Percentiles rank a stretch among this genome's conserved stretches.
These are phyloP conservation scores for Lentinula guzmanii DNA, from an alignment of 768 basidiomycete genomes.

Conservation along the genomic window DNA sequence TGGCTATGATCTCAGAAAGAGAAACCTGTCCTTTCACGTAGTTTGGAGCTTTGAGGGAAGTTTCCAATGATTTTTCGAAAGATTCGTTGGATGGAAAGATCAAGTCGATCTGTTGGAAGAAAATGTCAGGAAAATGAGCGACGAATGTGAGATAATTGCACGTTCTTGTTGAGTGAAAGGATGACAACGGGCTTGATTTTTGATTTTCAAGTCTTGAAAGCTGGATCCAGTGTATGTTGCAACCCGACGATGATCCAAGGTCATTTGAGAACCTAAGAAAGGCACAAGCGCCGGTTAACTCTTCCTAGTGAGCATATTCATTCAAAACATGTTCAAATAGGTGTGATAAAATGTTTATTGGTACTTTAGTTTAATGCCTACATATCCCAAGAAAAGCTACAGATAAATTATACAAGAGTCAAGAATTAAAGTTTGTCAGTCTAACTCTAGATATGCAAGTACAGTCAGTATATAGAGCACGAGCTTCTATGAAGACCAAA, in stretches of 20 bases:
- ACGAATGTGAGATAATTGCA: not conserved
- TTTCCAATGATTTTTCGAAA: constrained; percentile 32
- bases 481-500: not conserved
- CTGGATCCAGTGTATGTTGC: constrained; percentile 12
- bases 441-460: not conserved
- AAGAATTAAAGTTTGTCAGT: not conserved
- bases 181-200: constrained; percentile 30
- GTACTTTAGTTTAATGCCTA: constrained; percentile 2
- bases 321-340: no score
- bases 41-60: constrained; percentile 26
- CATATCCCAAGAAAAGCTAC: constrained; percentile 5
- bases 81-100: constrained; percentile 43
- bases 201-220: constrained; percentile 19
- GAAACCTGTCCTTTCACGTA: constrained; percentile 40
- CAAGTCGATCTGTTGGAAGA: constrained; percentile 47
- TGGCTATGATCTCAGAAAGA: constrained; percentile 37
- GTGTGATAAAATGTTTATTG: not conserved
- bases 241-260: constrained; percentile 16
- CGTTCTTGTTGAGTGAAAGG: constrained; percentile 51
- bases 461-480: not conserved
- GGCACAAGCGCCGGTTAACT: not conserved
- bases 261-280: not conserved
- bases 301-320: no score
- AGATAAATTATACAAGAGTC: constrained; percentile 4
- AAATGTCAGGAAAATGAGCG: not conserved